Evolutionary conservation across 148 eudicot species (phyloP).

Genomic region (Polygonum maritimum): DNA sequence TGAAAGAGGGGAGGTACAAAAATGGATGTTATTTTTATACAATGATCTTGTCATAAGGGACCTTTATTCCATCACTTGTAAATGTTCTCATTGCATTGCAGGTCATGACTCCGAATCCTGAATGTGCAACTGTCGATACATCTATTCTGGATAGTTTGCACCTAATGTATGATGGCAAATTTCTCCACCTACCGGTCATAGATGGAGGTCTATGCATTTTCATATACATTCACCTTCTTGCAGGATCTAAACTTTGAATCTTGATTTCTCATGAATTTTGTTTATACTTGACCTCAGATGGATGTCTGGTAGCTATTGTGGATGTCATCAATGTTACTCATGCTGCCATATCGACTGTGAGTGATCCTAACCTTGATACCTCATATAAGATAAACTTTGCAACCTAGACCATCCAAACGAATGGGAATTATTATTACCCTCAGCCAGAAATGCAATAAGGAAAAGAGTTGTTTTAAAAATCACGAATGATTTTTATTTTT

Average conservation of each 20-base stretch:
- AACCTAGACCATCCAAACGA: neutral
- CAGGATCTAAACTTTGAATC: neutral
- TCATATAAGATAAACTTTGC: neutral
- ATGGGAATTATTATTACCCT: neutral
- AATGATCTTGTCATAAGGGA: neutral
- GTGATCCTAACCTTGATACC: neutral
- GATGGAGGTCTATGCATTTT: conserved; percentile 1
- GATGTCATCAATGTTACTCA: conserved; percentile 11
- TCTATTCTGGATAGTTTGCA: conserved; percentile 9
- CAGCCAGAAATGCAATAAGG: neutral
- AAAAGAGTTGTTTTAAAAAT: no score
- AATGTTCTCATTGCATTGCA: neutral
- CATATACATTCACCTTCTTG: neutral
- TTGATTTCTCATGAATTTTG: neutral
- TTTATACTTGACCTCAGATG: conserved; percentile 1
- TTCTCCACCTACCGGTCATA: conserved; percentile 7
- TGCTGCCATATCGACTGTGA: conserved; percentile 6
- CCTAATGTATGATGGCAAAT: conserved; percentile 10
- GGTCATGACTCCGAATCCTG: conserved; percentile 10
- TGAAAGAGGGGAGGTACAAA: neutral
- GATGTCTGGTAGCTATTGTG: conserved; percentile 2
- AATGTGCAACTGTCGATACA: conserved; percentile 6
- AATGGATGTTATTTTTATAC: neutral
- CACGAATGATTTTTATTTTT: neutral
- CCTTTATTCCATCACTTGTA: neutral